Evolutionary conservation across 108 stramenopile species (phyloP).

Genomic region (Bacterosira constricta): DNA sequence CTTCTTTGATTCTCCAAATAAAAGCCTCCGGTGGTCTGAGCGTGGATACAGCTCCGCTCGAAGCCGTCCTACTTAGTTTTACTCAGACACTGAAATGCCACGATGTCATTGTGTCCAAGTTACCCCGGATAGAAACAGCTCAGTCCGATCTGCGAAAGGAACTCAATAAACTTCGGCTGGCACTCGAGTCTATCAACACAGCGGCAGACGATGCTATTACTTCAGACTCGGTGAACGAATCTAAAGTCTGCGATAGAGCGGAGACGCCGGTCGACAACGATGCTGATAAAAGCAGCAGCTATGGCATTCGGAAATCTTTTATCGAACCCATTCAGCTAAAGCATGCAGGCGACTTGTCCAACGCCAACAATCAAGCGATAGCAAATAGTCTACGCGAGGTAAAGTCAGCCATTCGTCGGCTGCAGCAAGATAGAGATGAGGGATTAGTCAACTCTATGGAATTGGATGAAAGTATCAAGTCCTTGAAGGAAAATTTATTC

Average conservation of each 20-base stretch:
- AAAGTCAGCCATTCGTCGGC: slow-evolving; percentile 13
- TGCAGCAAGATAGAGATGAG: slow-evolving; percentile 32
- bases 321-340: not conserved
- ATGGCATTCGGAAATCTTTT: slow-evolving; percentile 6
- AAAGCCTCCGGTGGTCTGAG: slow-evolving; percentile 8
- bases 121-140: slow-evolving; percentile 8
- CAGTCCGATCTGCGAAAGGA: slow-evolving; percentile 29
- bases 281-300: not conserved
- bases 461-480: slow-evolving; percentile 21
- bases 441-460: slow-evolving; percentile 21
- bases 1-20: slow-evolving; percentile 1
- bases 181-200: not conserved
- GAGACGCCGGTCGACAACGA: not conserved
- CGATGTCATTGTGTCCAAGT: slow-evolving; percentile 7
- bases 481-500: slow-evolving; percentile 38
- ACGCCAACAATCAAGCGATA: not conserved
- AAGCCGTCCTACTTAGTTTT: not conserved
- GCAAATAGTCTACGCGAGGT: slow-evolving; percentile 22
- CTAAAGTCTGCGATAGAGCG: not conserved
- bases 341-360: not conserved
- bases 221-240: not conserved
- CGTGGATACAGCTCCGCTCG: slow-evolving; percentile 3
- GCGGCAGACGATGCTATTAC: not conserved
- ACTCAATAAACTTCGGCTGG: slow-evolving; percentile 13
- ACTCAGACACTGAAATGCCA: slow-evolving; percentile 6